Percentiles rank a stretch among this genome's conserved stretches.
Evolutionary conservation across 2,329 filamentous ascomycete genomes (phyloP).

Genomic region (Keithomyces neogunnii): DNA sequence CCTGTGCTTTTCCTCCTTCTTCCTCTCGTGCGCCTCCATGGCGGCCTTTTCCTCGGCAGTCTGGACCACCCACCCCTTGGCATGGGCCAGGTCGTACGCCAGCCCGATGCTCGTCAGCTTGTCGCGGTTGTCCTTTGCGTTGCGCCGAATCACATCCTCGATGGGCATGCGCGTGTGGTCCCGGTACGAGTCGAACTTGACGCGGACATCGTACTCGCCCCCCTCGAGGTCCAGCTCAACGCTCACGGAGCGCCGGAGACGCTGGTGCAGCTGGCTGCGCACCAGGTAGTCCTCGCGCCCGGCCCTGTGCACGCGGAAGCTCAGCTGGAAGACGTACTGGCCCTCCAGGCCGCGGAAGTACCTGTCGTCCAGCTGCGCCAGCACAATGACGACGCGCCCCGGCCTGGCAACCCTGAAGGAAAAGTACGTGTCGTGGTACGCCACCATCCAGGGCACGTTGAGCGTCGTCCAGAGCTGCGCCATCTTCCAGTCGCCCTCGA

Average conservation of each 20-base stretch:
- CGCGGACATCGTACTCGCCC: conserved; percentile 65
- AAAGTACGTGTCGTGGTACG: conserved; percentile 47
- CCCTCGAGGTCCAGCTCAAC: conserved; percentile 67
- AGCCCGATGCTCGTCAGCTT: conserved; percentile 66
- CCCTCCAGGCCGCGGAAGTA: conserved; percentile 50
- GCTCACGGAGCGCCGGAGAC: conserved; percentile 66
- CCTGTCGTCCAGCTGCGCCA: conserved; percentile 48
- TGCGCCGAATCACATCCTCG: conserved; percentile 59
- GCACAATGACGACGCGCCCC: conserved; percentile 44
- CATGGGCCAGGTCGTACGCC: conserved; percentile 62
- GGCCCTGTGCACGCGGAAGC: conserved; percentile 44
- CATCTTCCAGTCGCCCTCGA: conserved; percentile 45
- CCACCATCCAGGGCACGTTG: conserved; percentile 45
- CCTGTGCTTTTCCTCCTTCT: conserved; percentile 30
- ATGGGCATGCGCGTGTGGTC: conserved; percentile 39
- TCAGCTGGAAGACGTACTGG: conserved; percentile 45
- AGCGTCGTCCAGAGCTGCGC: conserved; percentile 40
- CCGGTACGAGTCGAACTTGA: conserved; percentile 66
- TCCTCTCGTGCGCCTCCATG: conserved; percentile 35
- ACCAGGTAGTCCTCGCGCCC: conserved; percentile 45
- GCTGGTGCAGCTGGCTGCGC: conserved; percentile 42
- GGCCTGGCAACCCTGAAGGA: conserved; percentile 38
- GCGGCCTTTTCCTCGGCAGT: conserved; percentile 38
- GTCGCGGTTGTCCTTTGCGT: conserved; percentile 54
- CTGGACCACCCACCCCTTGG: conserved; percentile 49